phyloP scores from a whole-genome alignment of 176 grass and related monocot species.

The barley (Hordeum vulgare) region MorexV3_pseudomolecules_assembly NC_058520.1:601584998-601585497 shows the following conservation, averaged over 20 bases:
- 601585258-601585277: not conserved
- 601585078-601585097: conserved; percentile 25
- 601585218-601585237: not conserved
- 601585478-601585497: not conserved
- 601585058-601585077: not conserved
- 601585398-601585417: no score
- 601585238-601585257: not conserved
- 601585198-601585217: not conserved
- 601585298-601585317: no score
- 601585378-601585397: no score
- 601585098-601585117: conserved; percentile 95
- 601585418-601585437: no score
- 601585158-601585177: conserved; percentile 53
- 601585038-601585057: not conserved
- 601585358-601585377: no score
- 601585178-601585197: not conserved
- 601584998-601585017: not conserved
- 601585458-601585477: not conserved
- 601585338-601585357: not conserved
- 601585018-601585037: not conserved
- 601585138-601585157: conserved; percentile 89
- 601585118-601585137: conserved; percentile 90
- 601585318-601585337: not conserved
- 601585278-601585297: not conserved
- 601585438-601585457: no score